phyloP scores from a whole-genome alignment of 1,284 basidiomycete species.

The Cerioporus squamosus region DNA sequence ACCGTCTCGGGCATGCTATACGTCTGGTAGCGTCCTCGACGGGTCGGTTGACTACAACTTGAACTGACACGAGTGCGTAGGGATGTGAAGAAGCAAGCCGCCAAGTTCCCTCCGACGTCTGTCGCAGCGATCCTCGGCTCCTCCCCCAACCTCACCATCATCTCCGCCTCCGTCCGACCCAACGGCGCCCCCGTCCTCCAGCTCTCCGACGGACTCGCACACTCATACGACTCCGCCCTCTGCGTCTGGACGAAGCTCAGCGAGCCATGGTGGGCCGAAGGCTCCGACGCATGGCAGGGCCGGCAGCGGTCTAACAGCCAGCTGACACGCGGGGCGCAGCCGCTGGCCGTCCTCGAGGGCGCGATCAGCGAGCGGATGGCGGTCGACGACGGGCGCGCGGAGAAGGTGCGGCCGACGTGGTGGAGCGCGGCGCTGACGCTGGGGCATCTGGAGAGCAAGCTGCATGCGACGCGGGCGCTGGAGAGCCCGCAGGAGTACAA shows the following conservation, averaged over 20 bases:
- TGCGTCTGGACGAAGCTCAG: constrained; percentile 74
- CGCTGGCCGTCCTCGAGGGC: constrained; percentile 59
- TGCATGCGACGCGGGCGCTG: constrained; percentile 72
- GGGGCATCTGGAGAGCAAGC: constrained; percentile 81
- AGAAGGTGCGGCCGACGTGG: constrained; percentile 64
- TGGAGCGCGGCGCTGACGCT: constrained; percentile 81
- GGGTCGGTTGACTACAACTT: neutral
- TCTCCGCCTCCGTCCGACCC: constrained; percentile 66
- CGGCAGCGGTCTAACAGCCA: constrained; percentile 53
- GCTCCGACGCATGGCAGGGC: constrained; percentile 81
- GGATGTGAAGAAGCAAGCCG: constrained; percentile 70
- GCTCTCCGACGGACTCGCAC: constrained; percentile 74
- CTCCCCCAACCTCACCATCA: constrained; percentile 57
- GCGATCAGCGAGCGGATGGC: constrained; percentile 52
- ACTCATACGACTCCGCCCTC: constrained; percentile 76
- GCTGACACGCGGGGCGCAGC: constrained; percentile 42
- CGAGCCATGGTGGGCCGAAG: constrained; percentile 80
- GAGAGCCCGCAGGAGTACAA: constrained; percentile 87
- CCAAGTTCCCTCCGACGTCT: constrained; percentile 68
- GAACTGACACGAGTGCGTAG: constrained; percentile 40
- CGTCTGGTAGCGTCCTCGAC: constrained; percentile 68
- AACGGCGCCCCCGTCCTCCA: constrained; percentile 82
- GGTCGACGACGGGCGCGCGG: constrained; percentile 33
- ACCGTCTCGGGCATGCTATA: constrained; percentile 73
- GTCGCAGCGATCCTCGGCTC: constrained; percentile 61